Evolutionary conservation across 495 filamentous ascomycete species (phyloP).

Genomic region (Aspergillus taichungensis): DNA sequence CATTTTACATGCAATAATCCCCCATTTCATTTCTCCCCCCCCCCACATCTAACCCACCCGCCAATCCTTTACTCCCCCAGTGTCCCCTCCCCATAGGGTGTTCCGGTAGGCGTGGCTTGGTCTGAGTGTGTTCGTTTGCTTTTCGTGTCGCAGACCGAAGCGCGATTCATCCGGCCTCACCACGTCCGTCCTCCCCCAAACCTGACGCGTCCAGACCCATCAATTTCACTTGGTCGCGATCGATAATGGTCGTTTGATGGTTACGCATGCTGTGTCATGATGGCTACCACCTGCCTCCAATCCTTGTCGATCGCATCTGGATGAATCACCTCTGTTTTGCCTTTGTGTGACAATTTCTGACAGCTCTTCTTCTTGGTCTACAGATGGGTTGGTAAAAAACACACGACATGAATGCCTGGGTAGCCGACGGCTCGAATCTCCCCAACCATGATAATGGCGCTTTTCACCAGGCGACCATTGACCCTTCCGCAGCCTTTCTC

Average conservation of each 20-base stretch:
- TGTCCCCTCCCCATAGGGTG: not conserved
- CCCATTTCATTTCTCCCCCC: constrained; percentile 5
- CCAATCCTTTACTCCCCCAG: not conserved
- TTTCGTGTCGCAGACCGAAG: constrained; percentile 19
- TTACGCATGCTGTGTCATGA: not conserved
- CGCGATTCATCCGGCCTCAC: constrained; percentile 13
- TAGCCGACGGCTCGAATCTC: constrained; percentile 62
- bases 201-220: constrained; percentile 28
- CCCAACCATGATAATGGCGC: constrained; percentile 71
- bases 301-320: constrained; percentile 8
- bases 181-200: constrained; percentile 16
- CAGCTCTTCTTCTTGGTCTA: constrained; percentile 13
- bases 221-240: constrained; percentile 2
- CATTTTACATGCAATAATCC: not conserved
- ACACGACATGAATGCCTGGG: constrained; percentile 74
- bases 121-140: constrained; percentile 11
- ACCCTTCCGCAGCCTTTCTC: constrained; percentile 46
- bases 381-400: constrained; percentile 51
- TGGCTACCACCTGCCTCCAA: constrained; percentile 1
- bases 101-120: constrained; percentile 5
- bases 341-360: constrained; percentile 15
- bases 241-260: not conserved
- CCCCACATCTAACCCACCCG: not conserved
- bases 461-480: constrained; percentile 52
- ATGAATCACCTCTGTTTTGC: constrained; percentile 4